A percentile compares a stretch with the other conserved stretches of the same genome.
Conservation (phyloP, 2,329 filamentous ascomycete genomes). For the Fusarium papillatum region DNA sequence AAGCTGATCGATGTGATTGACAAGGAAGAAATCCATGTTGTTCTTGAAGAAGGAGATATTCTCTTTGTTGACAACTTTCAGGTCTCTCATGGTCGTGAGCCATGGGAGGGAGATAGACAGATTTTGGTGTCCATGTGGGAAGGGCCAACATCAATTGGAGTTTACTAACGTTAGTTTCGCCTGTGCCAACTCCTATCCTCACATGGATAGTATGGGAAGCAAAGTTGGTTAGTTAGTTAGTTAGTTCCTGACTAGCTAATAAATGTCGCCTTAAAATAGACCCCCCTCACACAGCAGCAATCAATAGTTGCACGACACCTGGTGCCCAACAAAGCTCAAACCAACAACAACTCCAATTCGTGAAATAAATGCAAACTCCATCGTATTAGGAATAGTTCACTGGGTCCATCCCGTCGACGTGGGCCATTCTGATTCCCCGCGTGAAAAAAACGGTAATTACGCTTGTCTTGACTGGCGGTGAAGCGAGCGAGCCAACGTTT, state of each 20-base stretch:
- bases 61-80: slow-evolving; percentile 23
- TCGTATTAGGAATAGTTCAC: background rate
- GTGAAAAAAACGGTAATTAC: background rate
- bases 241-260: too few species aligned
- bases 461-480: background rate
- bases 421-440: slow-evolving; percentile 1
- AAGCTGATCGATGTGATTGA: background rate
- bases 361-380: background rate
- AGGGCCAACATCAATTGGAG: slow-evolving; percentile 10
- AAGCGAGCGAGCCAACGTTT: background rate
- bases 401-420: background rate
- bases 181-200: background rate
- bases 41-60: slow-evolving; percentile 12
- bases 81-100: slow-evolving; percentile 24
- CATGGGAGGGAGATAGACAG: slow-evolving; percentile 27
- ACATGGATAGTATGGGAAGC: background rate
- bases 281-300: background rate
- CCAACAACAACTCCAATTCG: background rate
- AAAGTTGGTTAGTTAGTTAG: too few species aligned
- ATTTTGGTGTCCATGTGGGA: slow-evolving; percentile 31
- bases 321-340: background rate
- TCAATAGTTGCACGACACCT: background rate
- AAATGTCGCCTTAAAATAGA: background rate
- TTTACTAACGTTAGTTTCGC: too few species aligned
- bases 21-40: background rate